Percentiles rank a stretch among this genome's conserved stretches.
Conservation (phyloP, 2,329 filamentous ascomycete genomes). For the Laburnicola sp. region DNA sequence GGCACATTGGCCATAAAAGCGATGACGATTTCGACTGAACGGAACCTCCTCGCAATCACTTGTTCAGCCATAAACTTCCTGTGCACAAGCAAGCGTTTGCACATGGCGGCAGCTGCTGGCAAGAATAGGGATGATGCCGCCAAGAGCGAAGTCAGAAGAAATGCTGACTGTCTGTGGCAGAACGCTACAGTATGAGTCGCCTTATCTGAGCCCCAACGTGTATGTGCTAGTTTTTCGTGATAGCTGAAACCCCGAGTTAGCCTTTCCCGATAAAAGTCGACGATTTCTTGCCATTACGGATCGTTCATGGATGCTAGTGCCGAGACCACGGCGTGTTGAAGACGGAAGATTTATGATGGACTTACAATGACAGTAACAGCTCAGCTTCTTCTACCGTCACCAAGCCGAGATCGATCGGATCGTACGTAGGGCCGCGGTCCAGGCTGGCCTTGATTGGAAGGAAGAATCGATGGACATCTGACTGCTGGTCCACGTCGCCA, state of each 20-base stretch:
- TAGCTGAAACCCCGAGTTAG: neutral
- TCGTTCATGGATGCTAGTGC: no score
- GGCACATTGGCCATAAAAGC: constrained; percentile 76
- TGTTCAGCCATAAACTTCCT: constrained; percentile 64
- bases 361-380: constrained; percentile 66
- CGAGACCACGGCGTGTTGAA: no score
- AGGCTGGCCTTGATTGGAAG: constrained; percentile 65
- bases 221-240: constrained; percentile 71
- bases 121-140: constrained; percentile 70
- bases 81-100: constrained; percentile 67
- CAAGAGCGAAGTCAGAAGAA: constrained; percentile 71
- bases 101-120: constrained; percentile 64
- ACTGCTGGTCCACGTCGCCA: constrained; percentile 46
- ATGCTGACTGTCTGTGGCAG: constrained; percentile 68
- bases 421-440: constrained; percentile 65
- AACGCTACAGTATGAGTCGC: constrained; percentile 66
- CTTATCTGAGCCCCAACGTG: constrained; percentile 73
- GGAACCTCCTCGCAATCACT: constrained; percentile 63
- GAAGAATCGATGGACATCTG: constrained; percentile 66
- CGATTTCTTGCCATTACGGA: no score
- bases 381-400: constrained; percentile 67
- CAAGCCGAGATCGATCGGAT: constrained; percentile 70
- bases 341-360: constrained; percentile 7
- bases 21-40: constrained; percentile 73
- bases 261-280: no score